phyloP scores from a whole-genome alignment of 2,329 filamentous ascomycete genomes.

The Metarhizium robertsii region DNA sequence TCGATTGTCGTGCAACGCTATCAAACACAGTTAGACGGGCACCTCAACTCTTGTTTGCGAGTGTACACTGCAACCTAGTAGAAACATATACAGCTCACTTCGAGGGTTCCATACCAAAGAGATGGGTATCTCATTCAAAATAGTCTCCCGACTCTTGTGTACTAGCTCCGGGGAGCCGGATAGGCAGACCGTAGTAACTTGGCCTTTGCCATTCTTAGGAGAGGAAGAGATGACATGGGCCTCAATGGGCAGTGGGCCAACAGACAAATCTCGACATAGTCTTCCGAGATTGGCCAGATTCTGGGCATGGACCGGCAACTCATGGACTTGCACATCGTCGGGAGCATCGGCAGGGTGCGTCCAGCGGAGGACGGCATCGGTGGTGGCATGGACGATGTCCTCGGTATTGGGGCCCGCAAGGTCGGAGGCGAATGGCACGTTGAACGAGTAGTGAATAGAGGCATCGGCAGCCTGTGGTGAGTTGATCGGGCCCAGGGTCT shows the following conservation, averaged over 20 bases:
- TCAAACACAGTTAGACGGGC: slow-evolving; percentile 6
- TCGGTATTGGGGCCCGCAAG: slow-evolving; percentile 87
- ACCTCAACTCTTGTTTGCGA: background rate
- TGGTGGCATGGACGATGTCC: slow-evolving; percentile 87
- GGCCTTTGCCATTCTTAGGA: slow-evolving; percentile 60
- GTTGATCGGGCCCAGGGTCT: slow-evolving; percentile 46
- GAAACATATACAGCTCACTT: background rate
- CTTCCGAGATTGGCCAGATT: slow-evolving; percentile 73
- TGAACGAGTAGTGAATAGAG: slow-evolving; percentile 89
- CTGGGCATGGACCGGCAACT: slow-evolving; percentile 83
- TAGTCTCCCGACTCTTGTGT: slow-evolving; percentile 79
- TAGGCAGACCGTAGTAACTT: slow-evolving; percentile 81
- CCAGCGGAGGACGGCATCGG: slow-evolving; percentile 83
- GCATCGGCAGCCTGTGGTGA: slow-evolving; percentile 65
- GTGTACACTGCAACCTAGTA: background rate
- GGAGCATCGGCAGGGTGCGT: slow-evolving; percentile 82
- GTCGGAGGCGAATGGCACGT: slow-evolving; percentile 90
- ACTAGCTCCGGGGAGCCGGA: slow-evolving; percentile 82
- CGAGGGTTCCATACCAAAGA: slow-evolving; percentile 60
- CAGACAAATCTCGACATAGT: slow-evolving; percentile 74
- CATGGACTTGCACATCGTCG: slow-evolving; percentile 75
- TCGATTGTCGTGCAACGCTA: slow-evolving; percentile 85
- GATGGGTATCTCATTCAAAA: slow-evolving; percentile 86
- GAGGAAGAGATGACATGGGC: slow-evolving; percentile 77
- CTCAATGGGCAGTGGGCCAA: slow-evolving; percentile 61